Evolutionary conservation across 345 rosid genomes (phyloP).

Genomic region (Murraya paniculata): DNA sequence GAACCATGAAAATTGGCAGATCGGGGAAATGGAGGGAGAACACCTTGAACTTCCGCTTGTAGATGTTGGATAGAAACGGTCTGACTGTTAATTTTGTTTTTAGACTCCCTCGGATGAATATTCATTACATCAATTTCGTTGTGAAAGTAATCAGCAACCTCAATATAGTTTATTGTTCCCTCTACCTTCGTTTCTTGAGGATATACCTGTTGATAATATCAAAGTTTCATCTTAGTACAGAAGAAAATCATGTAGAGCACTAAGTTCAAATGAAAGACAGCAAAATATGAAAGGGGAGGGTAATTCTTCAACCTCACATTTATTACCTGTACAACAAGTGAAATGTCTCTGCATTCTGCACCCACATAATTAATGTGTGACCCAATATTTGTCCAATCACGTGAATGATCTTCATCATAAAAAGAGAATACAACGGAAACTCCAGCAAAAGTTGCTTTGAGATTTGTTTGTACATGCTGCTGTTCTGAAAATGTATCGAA

Average conservation of each 20-base stretch:
- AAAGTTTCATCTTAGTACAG: slow-evolving; percentile 32
- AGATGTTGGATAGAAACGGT: slow-evolving; percentile 43
- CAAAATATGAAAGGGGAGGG: slow-evolving; percentile 11
- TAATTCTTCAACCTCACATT: slow-evolving; percentile 20
- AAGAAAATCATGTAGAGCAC: slow-evolving; percentile 13
- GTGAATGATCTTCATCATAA: slow-evolving; percentile 50
- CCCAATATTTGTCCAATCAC: slow-evolving; percentile 30
- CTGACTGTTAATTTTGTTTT: slow-evolving; percentile 20
- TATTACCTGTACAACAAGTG: slow-evolving; percentile 71
- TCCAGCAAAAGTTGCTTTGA: slow-evolving; percentile 60
- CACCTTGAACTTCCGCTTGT: slow-evolving; percentile 57
- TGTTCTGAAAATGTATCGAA: slow-evolving; percentile 53
- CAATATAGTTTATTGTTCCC: slow-evolving; percentile 61
- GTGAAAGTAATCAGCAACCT: slow-evolving; percentile 54
- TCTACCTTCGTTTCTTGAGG: slow-evolving; percentile 65
- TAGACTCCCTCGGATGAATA: slow-evolving; percentile 10
- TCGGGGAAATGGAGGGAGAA: slow-evolving; percentile 57
- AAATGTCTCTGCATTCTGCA: slow-evolving; percentile 60
- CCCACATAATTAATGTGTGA: slow-evolving; percentile 55
- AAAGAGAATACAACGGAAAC: slow-evolving; percentile 59
- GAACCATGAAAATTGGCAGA: slow-evolving; percentile 31
- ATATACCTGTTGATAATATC: slow-evolving; percentile 63
- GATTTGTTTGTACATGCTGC: slow-evolving; percentile 73
- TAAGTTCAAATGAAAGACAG: slow-evolving; percentile 8
- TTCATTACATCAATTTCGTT: slow-evolving; percentile 25